Conservation (phyloP, 2,329 filamentous ascomycete species). For the Fusarium aywerte region DNA sequence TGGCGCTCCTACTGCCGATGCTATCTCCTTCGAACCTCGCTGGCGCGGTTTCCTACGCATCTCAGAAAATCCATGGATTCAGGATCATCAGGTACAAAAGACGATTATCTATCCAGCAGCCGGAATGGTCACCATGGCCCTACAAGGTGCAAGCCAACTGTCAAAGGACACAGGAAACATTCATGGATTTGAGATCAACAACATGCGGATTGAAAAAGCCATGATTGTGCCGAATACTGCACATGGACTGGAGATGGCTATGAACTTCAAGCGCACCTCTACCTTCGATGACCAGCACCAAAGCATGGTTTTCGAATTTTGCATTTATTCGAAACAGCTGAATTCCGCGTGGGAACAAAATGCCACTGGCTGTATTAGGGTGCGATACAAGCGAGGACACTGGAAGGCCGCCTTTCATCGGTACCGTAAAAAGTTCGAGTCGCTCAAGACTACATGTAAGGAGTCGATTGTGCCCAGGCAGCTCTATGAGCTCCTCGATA, state of each 20-base stretch:
- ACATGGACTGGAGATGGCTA: conserved; percentile 62
- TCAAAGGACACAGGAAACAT: conserved; percentile 40
- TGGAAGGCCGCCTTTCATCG: conserved; percentile 35
- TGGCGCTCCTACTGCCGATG: conserved; percentile 58
- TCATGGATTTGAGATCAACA: conserved; percentile 56
- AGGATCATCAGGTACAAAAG: conserved; percentile 63
- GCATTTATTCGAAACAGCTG: conserved; percentile 59
- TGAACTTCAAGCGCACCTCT: conserved; percentile 55
- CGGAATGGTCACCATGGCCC: conserved; percentile 61
- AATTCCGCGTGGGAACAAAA: conserved; percentile 57
- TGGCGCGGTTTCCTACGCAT: conserved; percentile 63
- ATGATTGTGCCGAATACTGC: conserved; percentile 60
- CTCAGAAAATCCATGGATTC: conserved; percentile 63
- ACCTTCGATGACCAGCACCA: not conserved
- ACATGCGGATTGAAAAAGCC: conserved; percentile 61
- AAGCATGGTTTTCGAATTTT: conserved; percentile 51
- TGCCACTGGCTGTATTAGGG: conserved; percentile 51
- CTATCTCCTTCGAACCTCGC: conserved; percentile 57
- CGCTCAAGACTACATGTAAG: conserved; percentile 46
- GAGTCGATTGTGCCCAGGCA: conserved; percentile 55
- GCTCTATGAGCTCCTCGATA: conserved; percentile 62
- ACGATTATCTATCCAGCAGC: conserved; percentile 63
- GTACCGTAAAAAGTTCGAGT: conserved; percentile 39
- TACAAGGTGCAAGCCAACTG: conserved; percentile 60
- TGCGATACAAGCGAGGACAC: conserved; percentile 42